Base-by-base conservation (phyloP, 1,284 basidiomycete genomes). In the Sporisorium graminicola region DNA sequence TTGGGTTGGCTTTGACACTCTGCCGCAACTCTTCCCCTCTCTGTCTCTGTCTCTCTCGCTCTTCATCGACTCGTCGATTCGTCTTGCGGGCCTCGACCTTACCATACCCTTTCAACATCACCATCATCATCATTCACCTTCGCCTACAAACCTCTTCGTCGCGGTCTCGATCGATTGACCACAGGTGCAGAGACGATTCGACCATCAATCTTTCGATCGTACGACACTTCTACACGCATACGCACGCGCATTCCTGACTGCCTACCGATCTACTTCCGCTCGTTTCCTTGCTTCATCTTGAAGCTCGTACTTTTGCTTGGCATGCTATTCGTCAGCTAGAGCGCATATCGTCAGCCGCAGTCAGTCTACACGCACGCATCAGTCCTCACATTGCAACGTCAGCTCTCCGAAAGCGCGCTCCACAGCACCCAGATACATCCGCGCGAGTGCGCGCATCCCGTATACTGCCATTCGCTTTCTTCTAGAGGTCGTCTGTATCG, bases 161-260 rank as follows among this genome's bases (percentile, higher is more conserved):
- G 37, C 10, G 37, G 40, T 9, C 7, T 37, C 26, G 37, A 18
- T 40, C 20, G 5, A 26, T 20, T n/a, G 5, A 16, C 12, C 37
- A 54, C 37, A 12, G 16, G 26, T 10, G 26, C 18, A 27, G 26
- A 42, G 26, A n/a, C 52, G 26, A 26, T 27, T 16, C 40, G 40
- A 43, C 13, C 9, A 5, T 31, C 27, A 27, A 44, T 20, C n/a
- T 16, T 16, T 44, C 42, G 42, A 56, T 56, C 54, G 54, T 44
- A 56, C 54, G 54, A 56, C 54, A 56, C 54, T 13, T 13, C 18
- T 43, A 6, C 18, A 44, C 42, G n/a, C 42, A 31, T n/a, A 50
- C 27, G n/a, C 22, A 29, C 14, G 26, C 42, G 42, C 27, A 44
- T 44, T 29, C 40, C 18, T 20, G 6, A 18, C 20, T 26, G 33